Percentiles rank a stretch among this genome's conserved stretches.
These are phyloP conservation scores for Talaromyces sp. DNA, from an alignment of 2,329 filamentous ascomycete genomes.

Conservation along the genomic window DNA sequence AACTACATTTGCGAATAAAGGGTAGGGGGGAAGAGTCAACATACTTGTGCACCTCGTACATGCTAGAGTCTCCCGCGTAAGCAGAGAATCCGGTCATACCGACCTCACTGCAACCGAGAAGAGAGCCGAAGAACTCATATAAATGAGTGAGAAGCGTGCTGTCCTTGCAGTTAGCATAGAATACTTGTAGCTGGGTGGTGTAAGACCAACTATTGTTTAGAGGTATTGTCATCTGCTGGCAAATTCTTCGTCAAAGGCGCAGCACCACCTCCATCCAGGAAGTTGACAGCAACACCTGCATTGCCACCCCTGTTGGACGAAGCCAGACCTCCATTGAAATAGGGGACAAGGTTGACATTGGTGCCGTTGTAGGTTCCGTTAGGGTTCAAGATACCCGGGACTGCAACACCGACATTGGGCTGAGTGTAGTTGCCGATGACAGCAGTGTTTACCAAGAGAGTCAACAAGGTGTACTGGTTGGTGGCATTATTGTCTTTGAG, in stretches of 20 bases:
- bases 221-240: conserved; percentile 50
- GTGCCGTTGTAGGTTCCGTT: conserved; percentile 50
- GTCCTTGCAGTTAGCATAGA: not conserved
- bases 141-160: not conserved
- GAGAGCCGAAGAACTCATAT: not conserved
- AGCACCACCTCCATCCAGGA: conserved; percentile 59
- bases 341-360: conserved; percentile 57
- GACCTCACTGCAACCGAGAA: conserved; percentile 36
- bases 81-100: conserved; percentile 50
- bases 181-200: not conserved
- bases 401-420: conserved; percentile 52
- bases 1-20: not conserved
- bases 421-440: conserved; percentile 62
- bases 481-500: conserved; percentile 58
- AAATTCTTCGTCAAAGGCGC: conserved; percentile 55
- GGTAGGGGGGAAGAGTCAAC: not conserved
- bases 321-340: conserved; percentile 56
- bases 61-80: conserved; percentile 39
- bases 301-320: conserved; percentile 25
- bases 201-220: conserved; percentile 50
- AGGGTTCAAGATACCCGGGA: conserved; percentile 57
- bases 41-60: conserved; percentile 31
- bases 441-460: conserved; percentile 59
- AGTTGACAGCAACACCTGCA: conserved; percentile 53
- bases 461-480: conserved; percentile 57